Base-by-base conservation (phyloP, 208 protist genomes). In the Acanthamoeba quina region DNA sequence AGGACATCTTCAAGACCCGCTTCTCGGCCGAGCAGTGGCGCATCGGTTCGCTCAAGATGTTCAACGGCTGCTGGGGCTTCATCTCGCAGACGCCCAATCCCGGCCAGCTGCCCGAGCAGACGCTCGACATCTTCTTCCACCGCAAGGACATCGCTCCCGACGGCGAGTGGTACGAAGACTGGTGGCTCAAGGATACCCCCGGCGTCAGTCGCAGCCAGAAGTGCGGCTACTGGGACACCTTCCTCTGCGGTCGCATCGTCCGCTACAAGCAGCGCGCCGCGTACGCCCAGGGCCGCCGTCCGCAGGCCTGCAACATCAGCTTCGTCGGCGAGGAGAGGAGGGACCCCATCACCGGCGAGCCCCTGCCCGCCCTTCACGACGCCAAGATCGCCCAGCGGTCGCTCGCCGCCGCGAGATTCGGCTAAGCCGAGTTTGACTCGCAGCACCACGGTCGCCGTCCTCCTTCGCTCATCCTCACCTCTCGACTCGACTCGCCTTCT, bases 41-140 rank as follows among this genome's bases (percentile, higher is more conserved):
- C 44, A 93, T 93, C 26, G 89, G 89, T 24, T 62, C 89, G 52
- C 89, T 93, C 31, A 93, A 93, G 70, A 93, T 93, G 89, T 93
- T 93, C 89, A 93, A 93, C n/a, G 89, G 89, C 56, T 93, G 89
- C 89, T 93, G 89, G 89, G 89, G 89, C 11, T 93, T 93, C 68
- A 93, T 93, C 52, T 93, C 89, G 26, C 89, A 93, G 68, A 56
- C 44, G 66, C 68, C 66, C 44, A 47, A 52, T 64, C 62, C 66
- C 66, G 44, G 52, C 37, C 64, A 60, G 21, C 29, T 60, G 47
- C 47, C 44, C 41, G 68, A 82, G 52, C 89, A 93, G 41, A 76
- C 62, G 29, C 89, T 93, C 24, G 89, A 93, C 68, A 93, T 93
- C 49, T 93, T 93, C 68, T 93, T 93, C 70, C 89, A 93, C 82